phyloP scores from a whole-genome alignment of 176 grass and related monocot species.

The Avena eriantha region DNA sequence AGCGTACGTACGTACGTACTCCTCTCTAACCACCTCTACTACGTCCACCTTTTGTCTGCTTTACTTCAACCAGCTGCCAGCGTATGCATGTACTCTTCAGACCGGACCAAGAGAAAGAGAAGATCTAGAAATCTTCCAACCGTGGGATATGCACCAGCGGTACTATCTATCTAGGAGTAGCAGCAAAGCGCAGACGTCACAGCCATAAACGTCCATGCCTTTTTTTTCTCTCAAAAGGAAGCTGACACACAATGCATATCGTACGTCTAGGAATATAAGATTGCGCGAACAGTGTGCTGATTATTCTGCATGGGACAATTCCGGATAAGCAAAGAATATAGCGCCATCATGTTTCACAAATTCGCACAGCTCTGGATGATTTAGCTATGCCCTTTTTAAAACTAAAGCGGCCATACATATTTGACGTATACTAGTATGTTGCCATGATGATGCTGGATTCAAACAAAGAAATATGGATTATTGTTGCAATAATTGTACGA shows the following conservation, averaged over 20 bases:
- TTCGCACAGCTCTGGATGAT: not conserved
- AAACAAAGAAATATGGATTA: not conserved
- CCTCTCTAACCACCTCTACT: not conserved
- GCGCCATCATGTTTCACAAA: not conserved
- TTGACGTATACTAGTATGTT: not conserved
- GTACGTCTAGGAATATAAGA: not conserved
- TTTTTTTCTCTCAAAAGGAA: slow-evolving; percentile 33
- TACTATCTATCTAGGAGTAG: not conserved
- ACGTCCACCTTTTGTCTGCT: not conserved
- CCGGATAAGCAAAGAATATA: slow-evolving; percentile 2
- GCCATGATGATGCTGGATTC: not conserved
- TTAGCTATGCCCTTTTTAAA: not conserved
- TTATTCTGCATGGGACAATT: slow-evolving; percentile 19
- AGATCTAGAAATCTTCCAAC: not conserved
- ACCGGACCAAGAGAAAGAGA: not conserved
- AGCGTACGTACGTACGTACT: not conserved
- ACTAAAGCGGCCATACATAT: not conserved
- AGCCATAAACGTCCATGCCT: not conserved
- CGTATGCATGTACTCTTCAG: not conserved
- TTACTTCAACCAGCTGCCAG: not conserved
- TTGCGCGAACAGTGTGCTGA: not conserved
- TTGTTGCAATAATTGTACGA: slow-evolving; percentile 34
- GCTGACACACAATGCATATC: slow-evolving; percentile 18
- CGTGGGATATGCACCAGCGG: not conserved
- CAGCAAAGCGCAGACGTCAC: not conserved